These are phyloP conservation scores for Coniochaeta prunicola DNA, from an alignment of 2,329 filamentous ascomycete species.

Conservation along the genomic window DNA sequence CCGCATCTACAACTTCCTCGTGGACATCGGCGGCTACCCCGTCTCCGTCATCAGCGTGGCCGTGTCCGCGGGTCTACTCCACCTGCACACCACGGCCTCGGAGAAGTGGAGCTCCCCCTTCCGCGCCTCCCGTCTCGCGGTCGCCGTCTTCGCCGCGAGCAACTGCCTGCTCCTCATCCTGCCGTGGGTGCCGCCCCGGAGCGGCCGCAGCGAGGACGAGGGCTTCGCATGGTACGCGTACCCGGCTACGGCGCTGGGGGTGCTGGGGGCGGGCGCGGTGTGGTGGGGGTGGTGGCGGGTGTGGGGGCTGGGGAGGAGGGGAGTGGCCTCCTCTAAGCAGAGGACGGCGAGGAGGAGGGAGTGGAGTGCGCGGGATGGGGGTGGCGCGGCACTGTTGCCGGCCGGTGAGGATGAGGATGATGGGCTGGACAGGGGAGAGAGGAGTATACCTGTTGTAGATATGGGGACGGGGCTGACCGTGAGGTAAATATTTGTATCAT, in stretches of 20 bases:
- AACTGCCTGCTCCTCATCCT: constrained; percentile 26
- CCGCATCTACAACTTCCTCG: constrained; percentile 28
- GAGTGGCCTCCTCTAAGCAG: too few relatives aligned
- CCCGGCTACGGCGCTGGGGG: constrained; percentile 24
- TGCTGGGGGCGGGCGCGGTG: constrained; percentile 22
- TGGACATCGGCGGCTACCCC: constrained; percentile 28
- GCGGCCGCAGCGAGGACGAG: constrained; percentile 12
- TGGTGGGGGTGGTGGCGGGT: constrained; percentile 28
- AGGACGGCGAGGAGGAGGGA: neutral
- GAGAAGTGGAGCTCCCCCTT: constrained; percentile 19
- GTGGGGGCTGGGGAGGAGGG: constrained; percentile 1
- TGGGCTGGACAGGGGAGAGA: neutral
- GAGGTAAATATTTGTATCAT: neutral
- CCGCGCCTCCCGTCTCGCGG: constrained; percentile 19
- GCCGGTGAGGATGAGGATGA: neutral
- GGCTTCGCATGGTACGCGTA: constrained; percentile 28
- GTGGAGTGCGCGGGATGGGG: neutral
- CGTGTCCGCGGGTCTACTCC: constrained; percentile 24
- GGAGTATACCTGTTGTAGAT: neutral
- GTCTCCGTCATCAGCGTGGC: constrained; percentile 26
- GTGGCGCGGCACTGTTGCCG: neutral
- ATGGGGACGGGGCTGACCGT: neutral
- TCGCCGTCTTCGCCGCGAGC: constrained; percentile 20
- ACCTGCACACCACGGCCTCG: constrained; percentile 19
- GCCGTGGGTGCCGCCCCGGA: constrained; percentile 26